Evolutionary conservation across 2,329 filamentous ascomycete species (phyloP), one percentile per base, ranked within the genome.

Genomic region (Stagonosporopsis tanaceti): DNA sequence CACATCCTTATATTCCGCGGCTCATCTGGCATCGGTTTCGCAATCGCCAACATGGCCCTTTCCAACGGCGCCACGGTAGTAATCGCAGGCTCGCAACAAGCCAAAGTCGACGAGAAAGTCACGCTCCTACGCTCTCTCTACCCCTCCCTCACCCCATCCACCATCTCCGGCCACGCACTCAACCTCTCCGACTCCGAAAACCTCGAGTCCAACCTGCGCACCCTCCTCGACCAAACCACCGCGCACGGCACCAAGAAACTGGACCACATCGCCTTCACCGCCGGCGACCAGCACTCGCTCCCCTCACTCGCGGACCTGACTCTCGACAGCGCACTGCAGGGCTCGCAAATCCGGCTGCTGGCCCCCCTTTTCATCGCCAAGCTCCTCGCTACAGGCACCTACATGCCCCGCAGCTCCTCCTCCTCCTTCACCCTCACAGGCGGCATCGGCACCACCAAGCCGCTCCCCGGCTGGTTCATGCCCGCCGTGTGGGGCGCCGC

Each of bases 1-100:
- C 79, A 77, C 60, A 75, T 89, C 65, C 81, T 91, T 35, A 74
- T 90, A 68, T 80, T 90, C 52, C 88, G 88, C 38, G 89, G 87
- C 37, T 85, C 85, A 0, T 82, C 84, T 30, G 88, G 88, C 42
- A 88, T 91, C 39, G 88, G 88, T 28, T 86, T 82, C 61, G 82
- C 78, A 53, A 83, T 87, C 7, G 87, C 87, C 45, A 81, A 86
- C 76, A 82, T 82, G 15, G 76, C 79, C 6, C 72, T 89, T 39
- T 83, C 83, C 41, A 76, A 82, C 48, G 85, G 85, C 34, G 84
- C 83, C 38, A 71, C 67, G 20, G 83, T 90, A 12, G 82, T 79
- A 46, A 82, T 90, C 66, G 84, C 85, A 8, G 86, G 84, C n/a
- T 89, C 87, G 12, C 82, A 78, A 39, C 75, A 80, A 30, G 46